Conservation (phyloP, 441 rosid genomes). For the Syzygium syzygioides region DNA sequence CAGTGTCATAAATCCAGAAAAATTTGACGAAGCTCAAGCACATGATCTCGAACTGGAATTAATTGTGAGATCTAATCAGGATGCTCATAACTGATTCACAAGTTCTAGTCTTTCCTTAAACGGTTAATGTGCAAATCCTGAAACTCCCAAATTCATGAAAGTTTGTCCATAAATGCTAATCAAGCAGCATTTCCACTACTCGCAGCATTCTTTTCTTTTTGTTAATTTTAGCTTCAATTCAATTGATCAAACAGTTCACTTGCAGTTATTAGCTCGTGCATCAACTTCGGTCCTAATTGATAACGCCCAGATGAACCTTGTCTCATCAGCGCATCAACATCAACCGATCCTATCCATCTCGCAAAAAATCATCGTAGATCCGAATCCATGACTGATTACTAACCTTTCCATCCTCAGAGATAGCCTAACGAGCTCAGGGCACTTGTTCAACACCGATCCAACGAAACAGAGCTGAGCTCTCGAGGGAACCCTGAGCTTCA, state of each 20-base stretch:
- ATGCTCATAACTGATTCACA: neutral
- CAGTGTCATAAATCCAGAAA: neutral
- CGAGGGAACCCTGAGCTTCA: constrained; percentile 61
- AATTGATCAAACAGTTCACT: neutral
- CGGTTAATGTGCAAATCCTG: neutral
- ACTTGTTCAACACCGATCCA: constrained; percentile 78
- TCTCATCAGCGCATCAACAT: neutral
- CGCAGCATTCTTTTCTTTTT: neutral
- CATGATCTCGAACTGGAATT: neutral
- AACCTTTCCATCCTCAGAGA: constrained; percentile 81
- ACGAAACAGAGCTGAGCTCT: constrained; percentile 60
- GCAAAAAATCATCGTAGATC: constrained; percentile 26
- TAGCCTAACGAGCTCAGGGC: constrained; percentile 65
- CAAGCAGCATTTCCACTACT: neutral
- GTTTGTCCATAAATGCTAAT: neutral
- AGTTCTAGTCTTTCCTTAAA: neutral
- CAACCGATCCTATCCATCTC: neutral
- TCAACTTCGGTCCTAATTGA: neutral
- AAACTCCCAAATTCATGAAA: neutral
- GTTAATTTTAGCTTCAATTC: neutral
- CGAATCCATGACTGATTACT: constrained; percentile 14
- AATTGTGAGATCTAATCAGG: neutral
- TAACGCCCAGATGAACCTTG: neutral
- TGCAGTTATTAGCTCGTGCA: neutral
- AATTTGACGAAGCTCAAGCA: neutral